phyloP scores from a whole-genome alignment of 2,329 filamentous ascomycete species.

The Catunica adiposa region DNA sequence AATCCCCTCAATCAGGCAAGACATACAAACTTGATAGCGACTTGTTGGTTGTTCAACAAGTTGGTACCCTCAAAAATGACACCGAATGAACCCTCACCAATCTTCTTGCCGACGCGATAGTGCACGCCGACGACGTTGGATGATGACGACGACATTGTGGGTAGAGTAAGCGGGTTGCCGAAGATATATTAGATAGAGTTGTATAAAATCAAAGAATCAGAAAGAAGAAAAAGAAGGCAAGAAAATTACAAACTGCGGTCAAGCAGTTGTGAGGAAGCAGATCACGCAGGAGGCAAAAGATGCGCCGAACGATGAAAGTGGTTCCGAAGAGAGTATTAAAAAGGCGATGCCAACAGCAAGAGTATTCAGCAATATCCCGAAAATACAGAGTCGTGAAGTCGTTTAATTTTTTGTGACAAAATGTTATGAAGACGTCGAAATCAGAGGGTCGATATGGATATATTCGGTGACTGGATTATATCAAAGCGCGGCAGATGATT shows the following conservation, averaged over 20 bases:
- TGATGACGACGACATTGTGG: constrained; percentile 66
- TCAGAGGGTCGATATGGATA: background rate
- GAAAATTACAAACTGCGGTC: constrained; percentile 3
- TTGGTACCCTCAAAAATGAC: constrained; percentile 99
- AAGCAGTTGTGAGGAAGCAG: background rate
- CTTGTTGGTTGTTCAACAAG: constrained; percentile 95
- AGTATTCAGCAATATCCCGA: background rate
- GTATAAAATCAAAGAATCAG: background rate
- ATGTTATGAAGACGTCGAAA: background rate
- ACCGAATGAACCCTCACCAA: constrained; percentile 95
- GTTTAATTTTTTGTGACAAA: background rate
- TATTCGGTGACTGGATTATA: background rate
- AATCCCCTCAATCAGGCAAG: background rate
- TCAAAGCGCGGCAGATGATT: no score
- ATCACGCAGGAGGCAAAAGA: background rate
- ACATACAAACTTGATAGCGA: constrained; percentile 95
- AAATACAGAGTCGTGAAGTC: background rate
- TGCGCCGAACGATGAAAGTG: background rate
- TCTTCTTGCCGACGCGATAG: constrained; percentile 98
- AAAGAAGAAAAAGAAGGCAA: constrained; percentile 4
- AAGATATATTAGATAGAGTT: background rate
- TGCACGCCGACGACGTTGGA: constrained; percentile 98
- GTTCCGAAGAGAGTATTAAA: background rate
- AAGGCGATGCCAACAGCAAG: background rate
- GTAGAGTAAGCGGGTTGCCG: background rate